Conservation (phyloP, 352 stramenopile species). For the Plasmopara halstedii region DNA sequence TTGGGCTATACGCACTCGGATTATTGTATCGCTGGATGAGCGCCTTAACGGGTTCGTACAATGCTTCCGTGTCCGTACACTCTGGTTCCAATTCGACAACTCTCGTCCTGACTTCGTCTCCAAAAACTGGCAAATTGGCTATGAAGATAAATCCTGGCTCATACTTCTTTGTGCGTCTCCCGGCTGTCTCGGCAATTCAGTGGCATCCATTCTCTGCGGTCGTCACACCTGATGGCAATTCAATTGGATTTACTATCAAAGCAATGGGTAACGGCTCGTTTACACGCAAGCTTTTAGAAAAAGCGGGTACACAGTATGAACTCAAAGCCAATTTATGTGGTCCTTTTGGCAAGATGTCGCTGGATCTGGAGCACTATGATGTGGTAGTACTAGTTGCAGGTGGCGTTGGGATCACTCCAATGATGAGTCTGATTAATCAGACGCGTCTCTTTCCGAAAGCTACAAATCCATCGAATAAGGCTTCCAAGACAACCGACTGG, state of each 20-base stretch:
- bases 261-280: constrained; percentile 46
- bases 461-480: constrained; percentile 9
- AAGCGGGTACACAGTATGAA: constrained; percentile 33
- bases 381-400: constrained; percentile 57
- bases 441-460: constrained; percentile 26
- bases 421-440: constrained; percentile 75
- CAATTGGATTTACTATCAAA: constrained; percentile 73
- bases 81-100: constrained; percentile 33
- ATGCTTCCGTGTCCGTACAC: constrained; percentile 36
- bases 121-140: constrained; percentile 54
- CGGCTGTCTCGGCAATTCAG: constrained; percentile 50
- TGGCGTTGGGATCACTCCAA: constrained; percentile 70
- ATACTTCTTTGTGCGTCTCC: constrained; percentile 73
- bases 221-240: constrained; percentile 59
- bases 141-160: constrained; percentile 46
- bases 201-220: constrained; percentile 83
- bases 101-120: constrained; percentile 41
- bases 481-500: constrained; percentile 33
- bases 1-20: constrained; percentile 53
- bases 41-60: constrained; percentile 39
- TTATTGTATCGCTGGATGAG: constrained; percentile 45
- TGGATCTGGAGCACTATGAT: constrained; percentile 62
- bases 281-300: constrained; percentile 39
- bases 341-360: constrained; percentile 53
- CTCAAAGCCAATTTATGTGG: constrained; percentile 51